A percentile compares a stretch with the other conserved stretches of the same genome.
Evolutionary conservation across 1,139 yeast genomes (phyloP).

Genomic region (Lodderomyces parapsilosis): DNA sequence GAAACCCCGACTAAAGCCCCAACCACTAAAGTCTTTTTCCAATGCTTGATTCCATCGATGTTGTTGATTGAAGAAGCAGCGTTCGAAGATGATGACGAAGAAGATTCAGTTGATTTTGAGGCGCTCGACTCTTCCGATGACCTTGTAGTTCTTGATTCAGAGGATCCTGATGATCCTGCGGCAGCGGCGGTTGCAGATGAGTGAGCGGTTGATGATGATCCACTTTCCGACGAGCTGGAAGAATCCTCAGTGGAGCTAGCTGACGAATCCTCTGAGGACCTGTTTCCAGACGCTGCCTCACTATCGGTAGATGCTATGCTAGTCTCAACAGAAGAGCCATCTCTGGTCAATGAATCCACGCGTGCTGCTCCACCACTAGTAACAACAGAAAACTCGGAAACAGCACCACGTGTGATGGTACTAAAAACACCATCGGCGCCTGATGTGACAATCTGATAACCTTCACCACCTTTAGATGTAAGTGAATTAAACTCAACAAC

Average conservation of each 20-base stretch:
- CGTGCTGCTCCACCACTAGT: constrained; percentile 14
- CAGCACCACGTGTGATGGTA: constrained; percentile 17
- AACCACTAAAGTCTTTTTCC: constrained; percentile 42
- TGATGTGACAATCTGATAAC: constrained; percentile 15
- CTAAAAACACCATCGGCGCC: constrained; percentile 12
- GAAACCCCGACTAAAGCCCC: constrained; percentile 40
- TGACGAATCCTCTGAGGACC: neutral
- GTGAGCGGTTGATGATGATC: constrained; percentile 2
- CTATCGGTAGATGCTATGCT: constrained; percentile 2
- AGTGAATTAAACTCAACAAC: constrained; percentile 12
- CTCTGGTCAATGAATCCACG: constrained; percentile 2
- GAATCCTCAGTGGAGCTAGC: constrained; percentile 8
- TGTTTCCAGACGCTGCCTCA: neutral
- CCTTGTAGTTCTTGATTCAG: constrained; percentile 12
- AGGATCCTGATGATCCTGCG: constrained; percentile 10
- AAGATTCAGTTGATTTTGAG: constrained; percentile 11
- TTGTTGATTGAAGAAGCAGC: constrained; percentile 16
- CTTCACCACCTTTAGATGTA: constrained; percentile 12
- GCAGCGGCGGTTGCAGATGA: constrained; percentile 5
- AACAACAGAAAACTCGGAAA: constrained; percentile 20
- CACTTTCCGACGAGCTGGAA: no score
- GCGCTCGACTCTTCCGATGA: constrained; percentile 10
- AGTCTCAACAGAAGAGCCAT: constrained; percentile 5
- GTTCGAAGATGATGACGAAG: constrained; percentile 15
- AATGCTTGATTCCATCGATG: constrained; percentile 24